These are phyloP conservation scores for Rubia peregrina DNA, from an alignment of 305 asterid species.

Conservation along the genomic window DNA sequence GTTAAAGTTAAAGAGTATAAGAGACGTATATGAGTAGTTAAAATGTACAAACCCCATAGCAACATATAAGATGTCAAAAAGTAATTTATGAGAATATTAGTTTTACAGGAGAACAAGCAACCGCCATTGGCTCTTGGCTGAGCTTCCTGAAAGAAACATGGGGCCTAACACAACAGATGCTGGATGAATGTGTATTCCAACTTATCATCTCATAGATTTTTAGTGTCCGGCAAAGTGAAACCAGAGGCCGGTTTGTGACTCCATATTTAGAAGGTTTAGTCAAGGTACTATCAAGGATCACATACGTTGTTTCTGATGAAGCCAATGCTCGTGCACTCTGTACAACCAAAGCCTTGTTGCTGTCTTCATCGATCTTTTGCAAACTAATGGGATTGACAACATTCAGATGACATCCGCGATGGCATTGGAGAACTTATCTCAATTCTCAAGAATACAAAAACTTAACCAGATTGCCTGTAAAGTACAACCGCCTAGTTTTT, in stretches of 20 bases:
- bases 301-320: slow-evolving; percentile 54
- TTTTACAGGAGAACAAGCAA: slow-evolving; percentile 90
- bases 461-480: slow-evolving; percentile 59
- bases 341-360: slow-evolving; percentile 49
- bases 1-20: too few species aligned
- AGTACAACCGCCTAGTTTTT: slow-evolving; percentile 49
- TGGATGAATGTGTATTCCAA: slow-evolving; percentile 64
- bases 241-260: slow-evolving; percentile 79
- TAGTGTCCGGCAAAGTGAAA: slow-evolving; percentile 69
- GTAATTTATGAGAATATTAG: slow-evolving; percentile 58
- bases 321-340: slow-evolving; percentile 54
- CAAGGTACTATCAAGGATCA: slow-evolving; percentile 76
- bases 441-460: slow-evolving; percentile 59
- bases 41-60: too few species aligned
- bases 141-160: slow-evolving; percentile 75
- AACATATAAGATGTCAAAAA: too few species aligned
- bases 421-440: slow-evolving; percentile 86
- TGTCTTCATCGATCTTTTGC: slow-evolving; percentile 68
- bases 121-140: slow-evolving; percentile 77
- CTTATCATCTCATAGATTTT: slow-evolving; percentile 43
- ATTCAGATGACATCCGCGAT: slow-evolving; percentile 85
- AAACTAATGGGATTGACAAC: slow-evolving; percentile 71
- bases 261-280: slow-evolving; percentile 93
- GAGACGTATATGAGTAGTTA: too few species aligned
- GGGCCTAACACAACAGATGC: slow-evolving; percentile 72